Percentiles rank a stretch among this genome's conserved stretches.
phyloP scores from a whole-genome alignment of 139 green algal species.

The Tetradesmus lagerheimii region DNA sequence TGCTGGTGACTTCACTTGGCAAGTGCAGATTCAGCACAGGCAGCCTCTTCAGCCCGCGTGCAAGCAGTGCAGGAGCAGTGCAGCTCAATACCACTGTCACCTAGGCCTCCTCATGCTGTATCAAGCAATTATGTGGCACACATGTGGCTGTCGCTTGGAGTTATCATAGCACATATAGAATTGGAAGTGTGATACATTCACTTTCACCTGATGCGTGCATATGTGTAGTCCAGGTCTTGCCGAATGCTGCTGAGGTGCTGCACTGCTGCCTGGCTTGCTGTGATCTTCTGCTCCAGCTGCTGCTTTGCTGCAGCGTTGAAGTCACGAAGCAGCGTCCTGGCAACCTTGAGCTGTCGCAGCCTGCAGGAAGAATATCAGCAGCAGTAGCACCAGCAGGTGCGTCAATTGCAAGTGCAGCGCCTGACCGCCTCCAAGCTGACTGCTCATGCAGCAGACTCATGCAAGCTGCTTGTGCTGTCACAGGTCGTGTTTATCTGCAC shows the following conservation, averaged over 20 bases:
- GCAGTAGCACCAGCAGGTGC: neutral
- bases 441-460: no score
- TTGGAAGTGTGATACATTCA: neutral
- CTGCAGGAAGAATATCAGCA: neutral
- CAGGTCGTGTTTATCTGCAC: no score
- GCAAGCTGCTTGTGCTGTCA: no score
- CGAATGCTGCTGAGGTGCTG: constrained; percentile 3
- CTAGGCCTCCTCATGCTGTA: no score
- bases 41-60: neutral
- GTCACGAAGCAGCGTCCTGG: constrained; percentile 31
- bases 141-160: neutral
- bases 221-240: constrained; percentile 38
- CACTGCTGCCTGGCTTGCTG: neutral
- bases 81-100: no score
- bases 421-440: no score
- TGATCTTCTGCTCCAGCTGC: constrained; percentile 32
- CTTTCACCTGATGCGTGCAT: constrained; percentile 25
- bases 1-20: no score
- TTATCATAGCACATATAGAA: neutral
- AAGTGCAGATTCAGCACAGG: no score
- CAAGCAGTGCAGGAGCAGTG: neutral
- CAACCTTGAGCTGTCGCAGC: constrained; percentile 43
- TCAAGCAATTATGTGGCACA: no score
- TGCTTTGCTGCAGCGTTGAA: constrained; percentile 35
- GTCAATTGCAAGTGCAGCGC: neutral